Conservation (phyloP, 2,329 filamentous ascomycete genomes). For the Phialemoniopsis sp. region DNA sequence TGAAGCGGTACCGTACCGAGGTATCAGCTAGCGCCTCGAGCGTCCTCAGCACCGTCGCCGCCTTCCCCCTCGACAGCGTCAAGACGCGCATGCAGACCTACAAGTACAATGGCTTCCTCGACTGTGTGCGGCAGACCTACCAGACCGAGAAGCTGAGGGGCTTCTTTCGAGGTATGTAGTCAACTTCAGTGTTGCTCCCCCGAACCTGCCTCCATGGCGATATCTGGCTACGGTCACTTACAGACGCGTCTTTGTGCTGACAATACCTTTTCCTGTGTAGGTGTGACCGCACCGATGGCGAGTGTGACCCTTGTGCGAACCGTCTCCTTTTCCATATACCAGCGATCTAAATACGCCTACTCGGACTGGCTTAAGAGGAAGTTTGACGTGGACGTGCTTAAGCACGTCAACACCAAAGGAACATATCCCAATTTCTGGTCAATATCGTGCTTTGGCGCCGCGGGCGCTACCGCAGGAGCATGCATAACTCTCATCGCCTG, state of each 20-base stretch:
- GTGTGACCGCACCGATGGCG: conserved; percentile 75
- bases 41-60: conserved; percentile 71
- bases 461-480: conserved; percentile 75
- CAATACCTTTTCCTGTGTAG: conserved; percentile 29
- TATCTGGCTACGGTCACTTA: not conserved
- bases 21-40: conserved; percentile 75
- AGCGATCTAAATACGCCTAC: conserved; percentile 69
- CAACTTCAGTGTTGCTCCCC: not conserved
- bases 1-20: conserved; percentile 77
- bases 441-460: conserved; percentile 70
- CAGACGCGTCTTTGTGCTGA: conserved; percentile 18
- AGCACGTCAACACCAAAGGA: conserved; percentile 66
- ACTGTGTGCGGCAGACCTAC: conserved; percentile 75
- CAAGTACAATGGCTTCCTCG: conserved; percentile 68
- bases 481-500: conserved; percentile 78
- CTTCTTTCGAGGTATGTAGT: conserved; percentile 71
- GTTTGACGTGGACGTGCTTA: conserved; percentile 65
- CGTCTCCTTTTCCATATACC: conserved; percentile 54
- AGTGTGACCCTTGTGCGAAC: conserved; percentile 32
- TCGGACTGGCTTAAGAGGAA: conserved; percentile 67
- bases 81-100: conserved; percentile 91
- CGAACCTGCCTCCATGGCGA: conserved; percentile 1
- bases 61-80: conserved; percentile 85
- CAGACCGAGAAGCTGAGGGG: conserved; percentile 66
- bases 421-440: conserved; percentile 71